Conservation (phyloP, 2,329 filamentous ascomycete species). For the Arthroderma sp. region DNA sequence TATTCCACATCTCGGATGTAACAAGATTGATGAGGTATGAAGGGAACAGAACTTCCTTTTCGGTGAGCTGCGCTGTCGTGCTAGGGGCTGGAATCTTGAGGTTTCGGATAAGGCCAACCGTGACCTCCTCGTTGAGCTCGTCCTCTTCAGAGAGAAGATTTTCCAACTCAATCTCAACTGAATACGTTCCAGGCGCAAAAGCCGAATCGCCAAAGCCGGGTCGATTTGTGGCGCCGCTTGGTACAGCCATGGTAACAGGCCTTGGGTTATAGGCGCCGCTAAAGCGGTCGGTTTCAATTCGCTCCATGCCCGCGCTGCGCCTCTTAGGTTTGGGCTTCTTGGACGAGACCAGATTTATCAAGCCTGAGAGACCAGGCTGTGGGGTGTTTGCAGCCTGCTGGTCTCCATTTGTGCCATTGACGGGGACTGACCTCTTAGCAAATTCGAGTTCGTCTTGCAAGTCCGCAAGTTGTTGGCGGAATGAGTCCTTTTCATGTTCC, state of each 20-base stretch:
- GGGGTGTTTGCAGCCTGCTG: constrained; percentile 48
- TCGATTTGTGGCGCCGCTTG: constrained; percentile 37
- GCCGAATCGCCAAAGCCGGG: constrained; percentile 60
- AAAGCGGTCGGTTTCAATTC: constrained; percentile 75
- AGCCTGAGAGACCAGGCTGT: constrained; percentile 51
- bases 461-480: constrained; percentile 78
- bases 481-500: constrained; percentile 71
- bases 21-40: constrained; percentile 98
- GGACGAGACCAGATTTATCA: constrained; percentile 92
- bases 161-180: constrained; percentile 89
- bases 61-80: constrained; percentile 76
- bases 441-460: constrained; percentile 85
- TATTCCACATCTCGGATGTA: constrained; percentile 99
- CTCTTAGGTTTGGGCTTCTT: constrained; percentile 81
- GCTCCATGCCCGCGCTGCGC: constrained; percentile 77
- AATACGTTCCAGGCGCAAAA: constrained; percentile 71
- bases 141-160: constrained; percentile 89
- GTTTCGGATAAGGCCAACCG: constrained; percentile 88
- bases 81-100: constrained; percentile 88
- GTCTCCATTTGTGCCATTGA: constrained; percentile 52
- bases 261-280: constrained; percentile 86
- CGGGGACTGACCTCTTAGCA: constrained; percentile 63
- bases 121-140: constrained; percentile 90
- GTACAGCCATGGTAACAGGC: constrained; percentile 88
- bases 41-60: constrained; percentile 97